phyloP scores from a whole-genome alignment of 257 asterid genomes.

The Solanum virginianum region DNA sequence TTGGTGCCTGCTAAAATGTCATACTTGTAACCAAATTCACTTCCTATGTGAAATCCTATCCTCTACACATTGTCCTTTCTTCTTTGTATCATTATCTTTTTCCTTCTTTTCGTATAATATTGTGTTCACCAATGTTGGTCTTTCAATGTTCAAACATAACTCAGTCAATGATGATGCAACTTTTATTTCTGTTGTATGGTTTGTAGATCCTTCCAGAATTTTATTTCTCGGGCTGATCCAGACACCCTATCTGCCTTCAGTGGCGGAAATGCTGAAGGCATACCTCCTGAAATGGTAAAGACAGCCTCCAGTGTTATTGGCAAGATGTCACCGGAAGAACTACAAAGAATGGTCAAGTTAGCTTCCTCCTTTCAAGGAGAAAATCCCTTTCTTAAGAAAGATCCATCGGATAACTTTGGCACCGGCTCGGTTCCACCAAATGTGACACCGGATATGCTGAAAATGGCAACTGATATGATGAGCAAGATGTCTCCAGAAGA shows the following conservation, averaged over 20 bases:
- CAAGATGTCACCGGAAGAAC: slow-evolving; percentile 90
- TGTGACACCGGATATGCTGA: slow-evolving; percentile 70
- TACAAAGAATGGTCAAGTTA: slow-evolving; percentile 56
- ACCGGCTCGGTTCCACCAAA: slow-evolving; percentile 44
- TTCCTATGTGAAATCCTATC: background rate
- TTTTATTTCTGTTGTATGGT: slow-evolving; percentile 4
- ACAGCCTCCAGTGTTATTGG: slow-evolving; percentile 60
- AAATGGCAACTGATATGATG: slow-evolving; percentile 86
- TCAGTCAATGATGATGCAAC: background rate
- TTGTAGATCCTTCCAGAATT: slow-evolving; percentile 69
- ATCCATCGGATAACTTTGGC: slow-evolving; percentile 21
- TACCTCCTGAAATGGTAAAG: slow-evolving; percentile 83
- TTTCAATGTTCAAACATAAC: background rate
- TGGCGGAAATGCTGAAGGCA: slow-evolving; percentile 64
- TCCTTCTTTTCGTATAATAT: background rate
- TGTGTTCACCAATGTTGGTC: background rate
- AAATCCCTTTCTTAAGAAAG: slow-evolving; percentile 27
- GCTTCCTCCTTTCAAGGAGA: slow-evolving; percentile 76
- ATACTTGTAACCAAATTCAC: background rate
- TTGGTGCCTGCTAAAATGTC: background rate
- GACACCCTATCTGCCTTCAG: slow-evolving; percentile 58
- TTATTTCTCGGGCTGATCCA: slow-evolving; percentile 70
- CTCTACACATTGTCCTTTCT: background rate
- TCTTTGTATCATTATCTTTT: background rate
- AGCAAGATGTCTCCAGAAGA: slow-evolving; percentile 86